These are phyloP conservation scores for Lactarius hengduanensis DNA, from an alignment of 768 basidiomycete species.

Conservation along the genomic window DNA sequence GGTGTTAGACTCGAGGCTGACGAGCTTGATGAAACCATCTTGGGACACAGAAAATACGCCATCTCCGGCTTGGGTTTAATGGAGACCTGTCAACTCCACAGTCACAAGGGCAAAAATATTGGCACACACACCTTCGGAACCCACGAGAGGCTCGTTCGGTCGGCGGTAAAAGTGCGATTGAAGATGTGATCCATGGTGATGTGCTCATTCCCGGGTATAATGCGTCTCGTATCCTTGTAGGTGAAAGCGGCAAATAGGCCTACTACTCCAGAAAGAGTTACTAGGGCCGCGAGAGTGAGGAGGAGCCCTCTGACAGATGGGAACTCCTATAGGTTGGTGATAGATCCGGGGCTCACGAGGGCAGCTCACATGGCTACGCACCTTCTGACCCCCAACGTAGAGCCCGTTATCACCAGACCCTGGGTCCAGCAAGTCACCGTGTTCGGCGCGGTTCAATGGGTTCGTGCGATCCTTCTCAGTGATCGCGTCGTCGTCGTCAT, in stretches of 20 bases:
- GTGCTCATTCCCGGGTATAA: constrained; percentile 54
- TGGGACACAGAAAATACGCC: constrained; percentile 78
- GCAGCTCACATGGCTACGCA: constrained; percentile 27
- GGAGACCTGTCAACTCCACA: constrained; percentile 19
- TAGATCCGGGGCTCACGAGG: constrained; percentile 15
- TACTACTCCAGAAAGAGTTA: constrained; percentile 62
- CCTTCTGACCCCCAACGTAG: constrained; percentile 40
- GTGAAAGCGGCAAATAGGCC: constrained; percentile 75
- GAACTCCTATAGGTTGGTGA: constrained; percentile 39
- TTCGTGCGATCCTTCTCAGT: constrained; percentile 45
- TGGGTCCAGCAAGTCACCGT: constrained; percentile 30
- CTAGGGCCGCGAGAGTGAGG: constrained; percentile 56
- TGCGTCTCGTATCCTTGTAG: constrained; percentile 59
- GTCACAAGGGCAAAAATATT: background rate
- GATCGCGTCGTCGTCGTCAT: constrained; percentile 59
- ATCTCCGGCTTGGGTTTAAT: constrained; percentile 68
- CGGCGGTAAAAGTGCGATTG: constrained; percentile 78
- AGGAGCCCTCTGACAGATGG: constrained; percentile 61
- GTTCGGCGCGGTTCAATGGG: constrained; percentile 35
- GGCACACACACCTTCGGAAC: constrained; percentile 79
- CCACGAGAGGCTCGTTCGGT: constrained; percentile 64
- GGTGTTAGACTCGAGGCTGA: constrained; percentile 74
- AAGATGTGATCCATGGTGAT: constrained; percentile 89
- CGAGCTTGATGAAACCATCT: constrained; percentile 68
- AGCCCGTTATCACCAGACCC: constrained; percentile 36